Percentiles rank a stretch among this genome's conserved stretches.
Evolutionary conservation across 208 protist genomes (phyloP).

Genomic region (Leishmania major): DNA sequence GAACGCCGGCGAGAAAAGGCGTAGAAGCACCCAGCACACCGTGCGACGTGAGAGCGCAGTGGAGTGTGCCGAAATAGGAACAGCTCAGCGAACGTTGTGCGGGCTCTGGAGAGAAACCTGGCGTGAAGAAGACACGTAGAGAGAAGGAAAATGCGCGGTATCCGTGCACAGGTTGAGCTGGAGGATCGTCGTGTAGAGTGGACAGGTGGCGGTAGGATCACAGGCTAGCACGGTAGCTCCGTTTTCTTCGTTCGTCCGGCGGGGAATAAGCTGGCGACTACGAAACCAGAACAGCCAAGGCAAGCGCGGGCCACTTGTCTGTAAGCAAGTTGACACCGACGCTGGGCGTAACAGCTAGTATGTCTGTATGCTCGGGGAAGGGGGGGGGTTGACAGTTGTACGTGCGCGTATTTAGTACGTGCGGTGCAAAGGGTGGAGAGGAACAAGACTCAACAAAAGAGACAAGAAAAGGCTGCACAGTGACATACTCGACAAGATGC

Average conservation of each 20-base stretch:
- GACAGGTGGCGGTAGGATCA: not conserved
- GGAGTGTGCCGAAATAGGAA: not conserved
- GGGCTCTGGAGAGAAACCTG: not conserved
- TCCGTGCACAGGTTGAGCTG: not conserved
- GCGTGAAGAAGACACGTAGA: not conserved
- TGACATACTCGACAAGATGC: not conserved
- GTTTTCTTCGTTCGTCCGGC: not conserved
- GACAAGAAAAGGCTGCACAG: too few species aligned
- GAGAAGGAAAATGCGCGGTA: not conserved
- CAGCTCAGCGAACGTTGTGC: not conserved
- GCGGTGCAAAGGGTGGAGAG: not conserved
- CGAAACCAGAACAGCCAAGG: not conserved
- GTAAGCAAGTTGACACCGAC: not conserved
- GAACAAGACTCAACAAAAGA: not conserved
- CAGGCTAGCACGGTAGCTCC: not conserved
- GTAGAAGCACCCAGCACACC: not conserved
- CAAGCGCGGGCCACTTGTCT: not conserved
- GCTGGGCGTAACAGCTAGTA: not conserved
- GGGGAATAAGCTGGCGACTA: not conserved
- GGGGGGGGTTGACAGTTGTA: not conserved
- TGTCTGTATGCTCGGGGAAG: not conserved
- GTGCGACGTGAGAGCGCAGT: not conserved
- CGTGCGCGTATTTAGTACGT: not conserved
- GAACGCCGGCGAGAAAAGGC: not conserved
- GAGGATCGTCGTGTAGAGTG: not conserved